Base-by-base conservation (phyloP, 441 rosid species). In the Cnidoscolus chayamansa region DNA sequence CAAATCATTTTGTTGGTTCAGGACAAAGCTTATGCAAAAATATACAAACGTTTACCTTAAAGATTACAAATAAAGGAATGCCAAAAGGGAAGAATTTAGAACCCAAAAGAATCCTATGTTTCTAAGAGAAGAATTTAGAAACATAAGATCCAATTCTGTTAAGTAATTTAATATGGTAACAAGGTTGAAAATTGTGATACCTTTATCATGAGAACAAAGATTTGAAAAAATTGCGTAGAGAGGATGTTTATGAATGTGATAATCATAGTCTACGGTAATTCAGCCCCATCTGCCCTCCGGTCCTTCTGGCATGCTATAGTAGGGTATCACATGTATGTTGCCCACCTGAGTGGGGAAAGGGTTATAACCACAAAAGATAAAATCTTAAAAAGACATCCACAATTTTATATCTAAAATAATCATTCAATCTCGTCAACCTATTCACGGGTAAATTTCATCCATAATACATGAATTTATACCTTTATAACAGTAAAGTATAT, bases 261-360 rank as follows among this genome's bases (percentile, higher is more conserved):
- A 56, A 10, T 5, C 32, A 20, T 11, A 50, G 0, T 30, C 43
- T 45, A 66, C 10, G 7, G 43, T 64, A 11, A 48, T 48, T 12
- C 56, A 67, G 71, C 49, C 61, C 10, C 71, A 10, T 53, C 48
- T 2, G 4, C n/a, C 45, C 40, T 7, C n/a, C 10, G 48, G 15
- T 35, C 60, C n/a, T 10, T 35, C 4, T 32, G 53, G 20, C 40
- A 58, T 49, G 45, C 7, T 45, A 30, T 7, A 51, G 53, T 43
- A 45, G 61, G 31, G 31, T 10, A 17, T 57, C 54, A 48, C 70
- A 48, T 40, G 19, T 17, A 50, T 8, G 62, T 58, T 15, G 65
- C 31, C 48, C 49, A 63, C 67, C 74, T 73, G 74, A 10, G 62
- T 17, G 7, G 57, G 13, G 10, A 59, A 30, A 71, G 47, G 66